Evolutionary conservation across 1,284 basidiomycete genomes (phyloP).

Genomic region (Phlebopus sp.): DNA sequence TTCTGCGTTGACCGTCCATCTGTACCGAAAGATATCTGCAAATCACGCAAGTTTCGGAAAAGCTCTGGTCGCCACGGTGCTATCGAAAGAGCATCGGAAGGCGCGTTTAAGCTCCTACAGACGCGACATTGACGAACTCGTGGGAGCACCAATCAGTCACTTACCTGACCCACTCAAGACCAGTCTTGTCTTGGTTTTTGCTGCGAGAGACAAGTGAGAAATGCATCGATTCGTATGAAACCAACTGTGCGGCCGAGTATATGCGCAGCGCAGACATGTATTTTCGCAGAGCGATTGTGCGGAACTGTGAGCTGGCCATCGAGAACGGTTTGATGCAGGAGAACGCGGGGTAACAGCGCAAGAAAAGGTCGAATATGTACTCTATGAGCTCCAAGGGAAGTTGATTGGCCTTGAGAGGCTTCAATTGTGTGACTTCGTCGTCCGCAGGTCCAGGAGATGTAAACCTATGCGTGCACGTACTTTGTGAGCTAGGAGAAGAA

Average conservation of each 20-base stretch:
- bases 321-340: slow-evolving; percentile 23
- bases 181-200: slow-evolving; percentile 6
- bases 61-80: slow-evolving; percentile 27
- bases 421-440: slow-evolving; percentile 3
- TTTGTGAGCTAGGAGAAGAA: slow-evolving; percentile 14
- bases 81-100: slow-evolving; percentile 18
- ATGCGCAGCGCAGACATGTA: slow-evolving; percentile 25
- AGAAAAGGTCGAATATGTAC: slow-evolving; percentile 25
- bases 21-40: slow-evolving; percentile 25
- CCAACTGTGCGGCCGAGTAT: slow-evolving; percentile 20
- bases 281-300: slow-evolving; percentile 22
- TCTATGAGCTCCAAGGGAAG: slow-evolving; percentile 28
- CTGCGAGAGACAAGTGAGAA: slow-evolving; percentile 19
- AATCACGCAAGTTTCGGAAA: slow-evolving; percentile 13
- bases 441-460: slow-evolving; percentile 24
- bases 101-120: slow-evolving; percentile 15
- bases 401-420: slow-evolving; percentile 5
- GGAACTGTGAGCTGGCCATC: slow-evolving; percentile 22
- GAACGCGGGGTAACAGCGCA: slow-evolving; percentile 17
- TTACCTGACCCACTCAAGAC: slow-evolving; percentile 30
- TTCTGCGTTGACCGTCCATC: slow-evolving; percentile 26
- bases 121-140: too few relatives aligned
- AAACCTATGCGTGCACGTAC: slow-evolving; percentile 17
- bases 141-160: slow-evolving; percentile 15
- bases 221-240: slow-evolving; percentile 24